Percentiles rank a stretch among this genome's conserved stretches.
Conservation (phyloP, 352 stramenopile genomes). For the Globisporangium iwayamae region DNA sequence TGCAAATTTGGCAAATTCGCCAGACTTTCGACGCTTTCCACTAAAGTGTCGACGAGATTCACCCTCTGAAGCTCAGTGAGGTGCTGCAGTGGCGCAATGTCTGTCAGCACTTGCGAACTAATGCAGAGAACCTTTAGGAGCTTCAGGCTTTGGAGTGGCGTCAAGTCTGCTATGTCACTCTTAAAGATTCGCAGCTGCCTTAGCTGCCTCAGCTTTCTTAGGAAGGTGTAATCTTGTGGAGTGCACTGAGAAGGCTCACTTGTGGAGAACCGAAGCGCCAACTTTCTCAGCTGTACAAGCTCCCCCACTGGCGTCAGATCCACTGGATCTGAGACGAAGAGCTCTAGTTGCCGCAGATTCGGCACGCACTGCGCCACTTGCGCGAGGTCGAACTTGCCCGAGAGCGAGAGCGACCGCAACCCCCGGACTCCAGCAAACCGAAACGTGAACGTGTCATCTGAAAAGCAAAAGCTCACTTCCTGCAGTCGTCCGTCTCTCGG, state of each 20-base stretch:
- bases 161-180: neutral
- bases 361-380: neutral
- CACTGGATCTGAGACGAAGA: constrained; percentile 1
- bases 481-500: neutral
- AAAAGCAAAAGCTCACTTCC: constrained; percentile 7
- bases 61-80: neutral
- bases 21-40: neutral
- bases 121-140: neutral
- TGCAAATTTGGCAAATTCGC: neutral
- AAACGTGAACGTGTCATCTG: constrained; percentile 4
- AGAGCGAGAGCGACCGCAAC: constrained; percentile 2
- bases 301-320: neutral
- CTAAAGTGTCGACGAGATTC: neutral
- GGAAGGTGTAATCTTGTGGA: neutral
- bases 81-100: neutral
- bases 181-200: constrained; percentile 1
- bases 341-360: constrained; percentile 1
- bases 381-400: neutral
- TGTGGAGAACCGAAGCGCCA: neutral
- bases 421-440: neutral
- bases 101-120: neutral
- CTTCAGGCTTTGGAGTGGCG: neutral
- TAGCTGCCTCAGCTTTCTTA: neutral
- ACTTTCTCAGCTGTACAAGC: constrained; percentile 1
- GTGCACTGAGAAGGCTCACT: too few species aligned